These are phyloP conservation scores for Rhizophagus sp. DNA, from an alignment of 192 early-diverging fungal species.

Conservation along the genomic window DNA sequence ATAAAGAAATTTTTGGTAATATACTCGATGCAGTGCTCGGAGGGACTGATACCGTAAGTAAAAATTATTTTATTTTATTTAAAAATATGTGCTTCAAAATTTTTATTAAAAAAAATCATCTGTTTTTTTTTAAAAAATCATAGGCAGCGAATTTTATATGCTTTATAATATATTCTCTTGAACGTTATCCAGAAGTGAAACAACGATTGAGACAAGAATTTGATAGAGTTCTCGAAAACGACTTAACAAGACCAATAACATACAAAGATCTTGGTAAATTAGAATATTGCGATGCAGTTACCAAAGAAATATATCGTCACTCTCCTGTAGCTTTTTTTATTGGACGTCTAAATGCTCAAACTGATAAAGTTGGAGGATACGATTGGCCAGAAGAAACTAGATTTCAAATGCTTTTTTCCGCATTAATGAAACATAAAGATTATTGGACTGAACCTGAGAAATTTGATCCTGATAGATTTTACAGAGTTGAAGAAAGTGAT, in stretches of 20 bases:
- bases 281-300: constrained; percentile 9
- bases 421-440: background rate
- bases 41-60: constrained; percentile 12
- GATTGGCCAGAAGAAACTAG: background rate
- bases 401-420: background rate
- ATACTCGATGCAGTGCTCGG: background rate
- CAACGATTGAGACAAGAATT: background rate
- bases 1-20: constrained; percentile 8
- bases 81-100: background rate
- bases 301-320: background rate
- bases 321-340: background rate
- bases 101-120: too few relatives aligned
- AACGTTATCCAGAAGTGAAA: background rate
- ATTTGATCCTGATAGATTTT: constrained; percentile 24
- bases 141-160: constrained; percentile 10
- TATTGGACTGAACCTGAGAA: constrained; percentile 1
- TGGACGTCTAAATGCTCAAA: background rate
- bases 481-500: background rate
- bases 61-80: background rate
- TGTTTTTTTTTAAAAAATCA: background rate
- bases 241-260: background rate
- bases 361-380: constrained; percentile 15
- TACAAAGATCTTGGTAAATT: constrained; percentile 3
- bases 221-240: background rate
- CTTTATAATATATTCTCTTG: background rate